Evolutionary conservation across 148 eudicot species (phyloP), one percentile per base, ranked within the genome.

Genomic region (Vaccinium vitisidaea): DNA sequence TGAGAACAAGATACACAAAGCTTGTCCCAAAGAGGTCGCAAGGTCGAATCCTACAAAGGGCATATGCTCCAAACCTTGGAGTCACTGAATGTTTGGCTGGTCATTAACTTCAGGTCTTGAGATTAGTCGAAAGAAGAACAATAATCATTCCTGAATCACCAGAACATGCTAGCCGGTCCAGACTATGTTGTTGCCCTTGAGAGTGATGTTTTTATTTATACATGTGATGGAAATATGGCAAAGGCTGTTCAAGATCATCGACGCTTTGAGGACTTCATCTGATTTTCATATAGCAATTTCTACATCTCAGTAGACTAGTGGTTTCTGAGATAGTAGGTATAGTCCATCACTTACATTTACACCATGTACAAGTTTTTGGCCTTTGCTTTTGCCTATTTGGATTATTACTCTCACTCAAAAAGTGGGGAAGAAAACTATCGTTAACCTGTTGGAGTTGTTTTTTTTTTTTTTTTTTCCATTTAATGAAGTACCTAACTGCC

Each of bases 161-260:
- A 97, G 88, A 97, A 97, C 90, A 95, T 95, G 99, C 86, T 97
- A 86, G 99, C 99, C 83, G 98, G 98, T 84, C 75, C 95, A 85
- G 99, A 95, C 82, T 94, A 97, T 84, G 96, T 84, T 55, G 96
- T 97, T 86, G 98, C 99, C 43, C 96, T 97, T 49, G 83, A 95
- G 86, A 97, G 98, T 75, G 93, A 97, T 85, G 98, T 86, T 56
- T 97, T 97, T 56, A 89, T 97, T 70, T 94, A 94, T 86, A 97
- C 99, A 10, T 97, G 95, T 85, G 99, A 97, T 88, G 99, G 99
- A 79, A 97, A 95, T 85, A 95, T 97, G 99, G 99, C 99, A 14
- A 97, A 97, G 88, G 99, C 98, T 56, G 98, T 95, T 71, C 93
- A 94, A 90, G 98, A 98, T 76, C 99, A 97, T 83, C 84, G 99